Conservation (phyloP, 345 rosid genomes). For the Nasturtium officinale region DNA sequence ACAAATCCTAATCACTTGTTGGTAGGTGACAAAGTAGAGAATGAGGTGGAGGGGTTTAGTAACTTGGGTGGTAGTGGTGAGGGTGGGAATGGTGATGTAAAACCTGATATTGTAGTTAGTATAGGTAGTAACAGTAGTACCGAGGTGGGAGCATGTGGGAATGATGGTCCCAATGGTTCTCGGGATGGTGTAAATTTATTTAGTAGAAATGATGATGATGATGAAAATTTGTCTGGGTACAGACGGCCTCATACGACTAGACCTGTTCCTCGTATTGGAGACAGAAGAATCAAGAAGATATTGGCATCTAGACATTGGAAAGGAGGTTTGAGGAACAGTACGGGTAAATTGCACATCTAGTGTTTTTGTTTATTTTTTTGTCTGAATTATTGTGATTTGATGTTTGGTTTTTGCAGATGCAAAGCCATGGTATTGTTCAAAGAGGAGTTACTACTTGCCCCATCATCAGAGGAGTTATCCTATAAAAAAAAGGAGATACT, state of each 20-base stretch:
- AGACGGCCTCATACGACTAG: conserved; percentile 57
- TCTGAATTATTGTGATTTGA: not conserved
- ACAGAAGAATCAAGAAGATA: conserved; percentile 84
- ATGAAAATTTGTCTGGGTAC: conserved; percentile 86
- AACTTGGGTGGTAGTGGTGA: conserved; percentile 36
- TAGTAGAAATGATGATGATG: conserved; percentile 87
- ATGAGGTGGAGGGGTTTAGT: conserved; percentile 27
- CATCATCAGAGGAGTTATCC: conserved; percentile 71
- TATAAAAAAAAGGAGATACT: conserved; percentile 76
- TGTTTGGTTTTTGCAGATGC: conserved; percentile 44
- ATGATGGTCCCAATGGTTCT: conserved; percentile 31
- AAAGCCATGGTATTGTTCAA: conserved; percentile 55
- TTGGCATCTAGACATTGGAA: conserved; percentile 84
- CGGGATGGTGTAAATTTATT: conserved; percentile 68
- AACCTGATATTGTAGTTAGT: conserved; percentile 56
- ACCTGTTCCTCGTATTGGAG: conserved; percentile 72
- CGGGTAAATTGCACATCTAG: conserved; percentile 5
- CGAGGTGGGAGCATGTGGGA: conserved; percentile 28
- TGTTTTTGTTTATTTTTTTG: conserved; percentile 22
- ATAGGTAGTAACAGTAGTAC: conserved; percentile 53
- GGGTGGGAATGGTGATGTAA: conserved; percentile 46
- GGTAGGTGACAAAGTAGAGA: conserved; percentile 47
- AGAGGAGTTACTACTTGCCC: conserved; percentile 59
- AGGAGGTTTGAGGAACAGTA: conserved; percentile 47
- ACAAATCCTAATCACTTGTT: conserved; percentile 34